Evolutionary conservation across 1,139 yeast genomes (phyloP).

Genomic region (Taphrina communis): DNA sequence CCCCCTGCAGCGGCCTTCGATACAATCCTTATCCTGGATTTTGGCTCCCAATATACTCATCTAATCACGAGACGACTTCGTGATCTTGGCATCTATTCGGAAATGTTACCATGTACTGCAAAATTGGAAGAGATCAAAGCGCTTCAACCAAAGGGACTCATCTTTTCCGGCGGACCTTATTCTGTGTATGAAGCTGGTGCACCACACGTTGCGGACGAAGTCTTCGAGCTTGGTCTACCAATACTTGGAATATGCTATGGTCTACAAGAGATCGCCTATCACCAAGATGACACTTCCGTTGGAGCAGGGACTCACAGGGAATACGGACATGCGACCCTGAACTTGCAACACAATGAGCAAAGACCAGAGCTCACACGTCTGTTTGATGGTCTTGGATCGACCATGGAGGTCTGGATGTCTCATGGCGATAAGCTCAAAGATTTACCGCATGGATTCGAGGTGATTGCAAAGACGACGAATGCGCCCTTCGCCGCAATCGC

Average conservation of each 20-base stretch:
- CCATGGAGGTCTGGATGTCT: slow-evolving; percentile 86
- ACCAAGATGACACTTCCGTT: slow-evolving; percentile 81
- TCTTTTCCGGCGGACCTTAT: slow-evolving; percentile 97
- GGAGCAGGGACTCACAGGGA: slow-evolving; percentile 97
- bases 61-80: slow-evolving; percentile 95
- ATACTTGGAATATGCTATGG: slow-evolving; percentile 98
- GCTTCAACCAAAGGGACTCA: slow-evolving; percentile 97
- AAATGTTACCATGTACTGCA: slow-evolving; percentile 99
- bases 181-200: slow-evolving; percentile 94
- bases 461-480: slow-evolving; percentile 89
- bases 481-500: slow-evolving; percentile 96
- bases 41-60: slow-evolving; percentile 95
- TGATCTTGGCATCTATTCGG: slow-evolving; percentile 97
- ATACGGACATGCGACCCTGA: slow-evolving; percentile 93
- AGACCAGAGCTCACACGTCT: slow-evolving; percentile 59
- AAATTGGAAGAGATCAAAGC: slow-evolving; percentile 79
- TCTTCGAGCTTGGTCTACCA: slow-evolving; percentile 89
- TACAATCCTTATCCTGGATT: slow-evolving; percentile 95
- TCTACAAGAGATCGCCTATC: slow-evolving; percentile 98
- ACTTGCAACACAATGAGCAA: slow-evolving; percentile 55
- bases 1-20: slow-evolving; percentile 55
- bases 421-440: slow-evolving; percentile 96
- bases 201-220: slow-evolving; percentile 95
- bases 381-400: slow-evolving; percentile 74
- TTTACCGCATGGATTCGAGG: slow-evolving; percentile 85